Conservation (phyloP, 805 yeast species). For the Saturnispora saitoi region DNA sequence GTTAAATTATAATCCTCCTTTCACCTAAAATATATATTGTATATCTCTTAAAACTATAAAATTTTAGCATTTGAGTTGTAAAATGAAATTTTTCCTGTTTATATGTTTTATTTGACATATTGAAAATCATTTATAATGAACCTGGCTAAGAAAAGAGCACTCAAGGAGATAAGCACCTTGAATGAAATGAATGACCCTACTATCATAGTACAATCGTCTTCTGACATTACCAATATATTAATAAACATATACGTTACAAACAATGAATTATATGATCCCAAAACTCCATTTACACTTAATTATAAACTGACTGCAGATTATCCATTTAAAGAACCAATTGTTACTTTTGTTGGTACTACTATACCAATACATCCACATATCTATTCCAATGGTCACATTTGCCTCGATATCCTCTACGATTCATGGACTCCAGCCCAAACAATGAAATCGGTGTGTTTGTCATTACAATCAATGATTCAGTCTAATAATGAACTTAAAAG, state of each 20-base stretch:
- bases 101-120: too few species aligned
- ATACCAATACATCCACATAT: conserved; percentile 71
- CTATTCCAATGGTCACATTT: conserved; percentile 72
- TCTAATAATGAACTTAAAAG: conserved; percentile 39
- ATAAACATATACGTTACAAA: conserved; percentile 6
- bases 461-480: conserved; percentile 57
- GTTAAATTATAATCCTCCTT: not conserved
- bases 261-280: conserved; percentile 4
- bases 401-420: conserved; percentile 54
- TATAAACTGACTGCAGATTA: conserved; percentile 6
- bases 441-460: conserved; percentile 39
- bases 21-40: not conserved
- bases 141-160: not conserved
- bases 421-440: conserved; percentile 63
- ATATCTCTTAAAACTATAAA: not conserved
- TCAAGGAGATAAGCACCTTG: conserved; percentile 1
- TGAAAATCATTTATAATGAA: not conserved
- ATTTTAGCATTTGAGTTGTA: not conserved
- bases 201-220: not conserved
- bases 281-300: conserved; percentile 1
- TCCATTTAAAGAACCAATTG: conserved; percentile 11
- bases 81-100: too few species aligned
- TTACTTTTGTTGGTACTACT: conserved; percentile 10
- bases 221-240: not conserved
- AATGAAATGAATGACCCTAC: conserved; percentile 1